A percentile compares a stretch with the other conserved stretches of the same genome.
These are phyloP conservation scores for Candida sonorensis DNA, from an alignment of 805 yeast genomes.

Conservation along the genomic window DNA sequence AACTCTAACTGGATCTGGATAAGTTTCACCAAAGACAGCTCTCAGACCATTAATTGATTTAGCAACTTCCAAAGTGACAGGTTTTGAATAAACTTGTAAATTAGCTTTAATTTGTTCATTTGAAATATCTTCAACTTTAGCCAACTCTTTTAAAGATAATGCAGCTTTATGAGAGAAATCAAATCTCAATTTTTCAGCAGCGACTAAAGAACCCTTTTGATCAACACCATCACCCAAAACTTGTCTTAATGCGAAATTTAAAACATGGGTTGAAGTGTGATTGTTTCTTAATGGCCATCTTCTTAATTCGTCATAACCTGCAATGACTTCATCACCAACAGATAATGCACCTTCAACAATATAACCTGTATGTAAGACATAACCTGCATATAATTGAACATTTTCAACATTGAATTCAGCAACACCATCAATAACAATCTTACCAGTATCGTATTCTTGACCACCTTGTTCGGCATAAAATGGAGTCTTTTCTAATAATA, in stretches of 20 bases:
- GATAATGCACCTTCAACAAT: constrained; percentile 68
- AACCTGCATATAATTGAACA: constrained; percentile 91
- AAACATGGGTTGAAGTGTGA: constrained; percentile 96
- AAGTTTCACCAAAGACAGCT: constrained; percentile 98
- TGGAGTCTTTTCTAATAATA: constrained; percentile 82
- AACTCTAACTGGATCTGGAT: constrained; percentile 98
- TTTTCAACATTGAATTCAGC: constrained; percentile 87
- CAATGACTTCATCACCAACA: constrained; percentile 67
- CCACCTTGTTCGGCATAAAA: constrained; percentile 99
- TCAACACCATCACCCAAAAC: constrained; percentile 84
- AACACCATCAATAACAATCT: constrained; percentile 77
- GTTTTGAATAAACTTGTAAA: constrained; percentile 71
- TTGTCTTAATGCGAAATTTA: constrained; percentile 81
- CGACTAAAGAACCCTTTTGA: constrained; percentile 95
- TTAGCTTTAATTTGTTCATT: constrained; percentile 67
- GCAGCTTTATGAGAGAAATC: constrained; percentile 94
- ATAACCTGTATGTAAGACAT: constrained; percentile 89
- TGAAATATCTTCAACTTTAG: constrained; percentile 66
- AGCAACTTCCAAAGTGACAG: constrained; percentile 71
- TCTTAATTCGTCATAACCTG: constrained; percentile 85
- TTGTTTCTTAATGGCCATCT: constrained; percentile 96
- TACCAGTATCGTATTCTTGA: constrained; percentile 95
- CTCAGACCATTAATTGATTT: constrained; percentile 76
- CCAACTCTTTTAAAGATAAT: constrained; percentile 62
- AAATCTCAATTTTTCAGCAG: constrained; percentile 91